Conservation (phyloP, 1,284 basidiomycete genomes). For the Leccinum solheimii region DNA sequence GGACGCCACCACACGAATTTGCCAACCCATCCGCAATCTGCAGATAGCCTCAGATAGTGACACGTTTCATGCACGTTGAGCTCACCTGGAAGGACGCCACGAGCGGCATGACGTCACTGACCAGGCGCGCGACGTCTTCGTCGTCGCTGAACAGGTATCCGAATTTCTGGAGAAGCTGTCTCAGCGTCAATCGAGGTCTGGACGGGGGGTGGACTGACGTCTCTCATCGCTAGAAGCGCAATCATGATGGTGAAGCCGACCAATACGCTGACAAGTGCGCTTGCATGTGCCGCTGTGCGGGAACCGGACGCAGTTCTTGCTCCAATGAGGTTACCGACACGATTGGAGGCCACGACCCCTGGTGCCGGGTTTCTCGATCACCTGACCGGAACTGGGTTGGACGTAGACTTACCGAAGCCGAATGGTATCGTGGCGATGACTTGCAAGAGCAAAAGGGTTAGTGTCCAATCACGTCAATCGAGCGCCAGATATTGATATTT, state of each 20-base stretch:
- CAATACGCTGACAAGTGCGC: slow-evolving; percentile 62
- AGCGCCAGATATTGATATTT: neutral
- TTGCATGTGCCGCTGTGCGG: slow-evolving; percentile 59
- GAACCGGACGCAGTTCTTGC: slow-evolving; percentile 53
- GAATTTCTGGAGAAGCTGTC: slow-evolving; percentile 36
- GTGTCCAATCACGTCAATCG: neutral
- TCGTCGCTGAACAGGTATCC: slow-evolving; percentile 75
- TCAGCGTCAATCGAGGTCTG: slow-evolving; percentile 1
- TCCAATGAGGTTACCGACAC: slow-evolving; percentile 75
- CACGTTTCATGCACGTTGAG: neutral
- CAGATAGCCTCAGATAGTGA: neutral
- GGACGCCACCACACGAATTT: slow-evolving; percentile 68
- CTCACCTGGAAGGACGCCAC: slow-evolving; percentile 76
- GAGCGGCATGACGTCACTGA: slow-evolving; percentile 73
- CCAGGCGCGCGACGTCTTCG: slow-evolving; percentile 55
- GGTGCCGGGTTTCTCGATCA: neutral
- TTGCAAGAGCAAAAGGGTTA: slow-evolving; percentile 14
- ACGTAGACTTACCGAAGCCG: slow-evolving; percentile 28
- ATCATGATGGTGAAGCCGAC: slow-evolving; percentile 61
- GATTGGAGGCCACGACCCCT: slow-evolving; percentile 71
- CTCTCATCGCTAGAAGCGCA: slow-evolving; percentile 54
- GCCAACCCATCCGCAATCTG: slow-evolving; percentile 70
- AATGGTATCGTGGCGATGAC: slow-evolving; percentile 33
- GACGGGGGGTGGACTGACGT: slow-evolving; percentile 40
- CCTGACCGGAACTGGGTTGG: too few relatives aligned